Percentiles rank a stretch among this genome's conserved stretches.
These are phyloP conservation scores for Panicum virgatum DNA, from an alignment of 202 grass and related monocot genomes.

Conservation along the genomic window DNA sequence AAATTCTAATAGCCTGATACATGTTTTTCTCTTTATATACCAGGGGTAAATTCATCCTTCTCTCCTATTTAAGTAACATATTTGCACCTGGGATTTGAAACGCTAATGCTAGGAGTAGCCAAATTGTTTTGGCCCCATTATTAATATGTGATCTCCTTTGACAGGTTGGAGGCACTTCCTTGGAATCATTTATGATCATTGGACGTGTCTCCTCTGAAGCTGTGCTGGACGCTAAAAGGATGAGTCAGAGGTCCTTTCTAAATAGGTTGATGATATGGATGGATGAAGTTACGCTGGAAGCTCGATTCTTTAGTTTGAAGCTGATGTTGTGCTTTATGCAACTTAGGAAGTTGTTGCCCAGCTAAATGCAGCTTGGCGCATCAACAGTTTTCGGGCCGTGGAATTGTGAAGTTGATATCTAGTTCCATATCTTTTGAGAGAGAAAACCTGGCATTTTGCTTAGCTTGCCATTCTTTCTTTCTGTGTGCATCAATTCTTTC, in stretches of 20 bases:
- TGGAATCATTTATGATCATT: constrained; percentile 82
- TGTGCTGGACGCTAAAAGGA: constrained; percentile 67
- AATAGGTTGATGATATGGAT: constrained; percentile 51
- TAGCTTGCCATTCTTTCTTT: constrained; percentile 26
- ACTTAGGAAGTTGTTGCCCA: constrained; percentile 47
- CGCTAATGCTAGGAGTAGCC: background rate
- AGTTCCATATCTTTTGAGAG: background rate
- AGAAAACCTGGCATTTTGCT: constrained; percentile 13
- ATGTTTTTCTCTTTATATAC: too few relatives aligned
- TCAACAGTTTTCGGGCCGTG: background rate
- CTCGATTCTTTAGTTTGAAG: constrained; percentile 56
- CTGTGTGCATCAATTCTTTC: constrained; percentile 31
- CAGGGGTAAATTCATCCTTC: too few relatives aligned
- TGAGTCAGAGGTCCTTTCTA: constrained; percentile 39
- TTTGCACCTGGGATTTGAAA: background rate
- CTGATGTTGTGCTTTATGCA: constrained; percentile 49
- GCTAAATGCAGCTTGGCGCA: constrained; percentile 10
- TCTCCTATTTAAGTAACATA: background rate
- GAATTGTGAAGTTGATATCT: constrained; percentile 16
- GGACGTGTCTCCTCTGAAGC: constrained; percentile 82
- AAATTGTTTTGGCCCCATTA: background rate
- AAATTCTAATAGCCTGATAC: too few relatives aligned
- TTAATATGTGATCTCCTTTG: constrained; percentile 29
- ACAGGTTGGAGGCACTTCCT: constrained; percentile 70
- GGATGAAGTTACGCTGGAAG: constrained; percentile 69